Evolutionary conservation across 768 basidiomycete genomes (phyloP).

Genomic region (Phlebiopsis flavidoalba): DNA sequence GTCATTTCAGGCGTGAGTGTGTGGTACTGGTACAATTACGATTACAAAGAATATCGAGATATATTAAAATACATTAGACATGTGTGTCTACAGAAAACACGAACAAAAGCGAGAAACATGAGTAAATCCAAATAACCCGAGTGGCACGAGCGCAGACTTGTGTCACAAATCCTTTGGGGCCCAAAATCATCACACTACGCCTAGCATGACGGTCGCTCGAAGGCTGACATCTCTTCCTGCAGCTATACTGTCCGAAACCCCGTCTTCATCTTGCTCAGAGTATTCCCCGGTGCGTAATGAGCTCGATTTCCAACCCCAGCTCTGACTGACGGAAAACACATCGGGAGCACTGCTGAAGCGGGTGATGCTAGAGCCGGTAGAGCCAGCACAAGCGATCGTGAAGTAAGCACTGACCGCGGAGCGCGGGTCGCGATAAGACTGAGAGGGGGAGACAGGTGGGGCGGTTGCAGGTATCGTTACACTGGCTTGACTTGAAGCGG

Average conservation of each 20-base stretch:
- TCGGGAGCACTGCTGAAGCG: slow-evolving; percentile 85
- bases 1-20: too few species aligned
- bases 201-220: slow-evolving; percentile 75
- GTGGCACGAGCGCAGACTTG: background rate
- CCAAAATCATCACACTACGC: slow-evolving; percentile 47
- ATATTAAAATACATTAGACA: too few species aligned
- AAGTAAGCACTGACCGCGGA: slow-evolving; percentile 75
- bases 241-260: slow-evolving; percentile 12
- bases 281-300: slow-evolving; percentile 47
- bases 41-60: too few species aligned
- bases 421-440: slow-evolving; percentile 76
- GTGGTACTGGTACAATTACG: too few species aligned
- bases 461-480: slow-evolving; percentile 37
- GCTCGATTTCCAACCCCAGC: slow-evolving; percentile 89
- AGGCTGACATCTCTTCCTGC: slow-evolving; percentile 51
- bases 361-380: slow-evolving; percentile 77
- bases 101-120: too few species aligned
- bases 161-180: too few species aligned
- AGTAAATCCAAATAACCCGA: too few species aligned
- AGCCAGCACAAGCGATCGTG: slow-evolving; percentile 73
- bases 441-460: slow-evolving; percentile 43
- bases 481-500: slow-evolving; percentile 1
- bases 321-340: slow-evolving; percentile 77
- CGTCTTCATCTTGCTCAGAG: slow-evolving; percentile 24
- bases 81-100: too few species aligned